A percentile compares a stretch with the other conserved stretches of the same genome.
These are phyloP conservation scores for Thielaviopsis euricoi DNA, from an alignment of 2,329 filamentous ascomycete species.

Conservation along the genomic window DNA sequence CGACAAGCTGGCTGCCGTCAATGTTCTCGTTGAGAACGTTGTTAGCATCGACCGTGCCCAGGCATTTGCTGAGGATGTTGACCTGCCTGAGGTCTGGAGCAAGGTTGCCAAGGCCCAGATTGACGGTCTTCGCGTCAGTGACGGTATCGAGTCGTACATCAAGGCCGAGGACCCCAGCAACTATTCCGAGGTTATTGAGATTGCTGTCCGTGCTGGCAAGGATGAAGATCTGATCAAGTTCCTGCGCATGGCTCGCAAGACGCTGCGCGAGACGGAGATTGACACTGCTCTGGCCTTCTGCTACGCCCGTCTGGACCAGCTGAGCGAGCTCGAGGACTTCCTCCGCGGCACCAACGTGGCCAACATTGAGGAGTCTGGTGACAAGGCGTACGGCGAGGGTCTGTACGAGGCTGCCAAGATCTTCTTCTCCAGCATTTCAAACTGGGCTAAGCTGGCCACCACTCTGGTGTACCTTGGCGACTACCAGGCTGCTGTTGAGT, in stretches of 20 bases:
- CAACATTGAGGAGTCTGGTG: constrained; percentile 88
- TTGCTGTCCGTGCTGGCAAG: constrained; percentile 86
- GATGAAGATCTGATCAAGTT: constrained; percentile 96
- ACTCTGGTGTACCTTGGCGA: constrained; percentile 94
- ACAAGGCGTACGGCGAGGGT: constrained; percentile 93
- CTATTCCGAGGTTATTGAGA: constrained; percentile 91
- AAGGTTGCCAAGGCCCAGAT: constrained; percentile 96
- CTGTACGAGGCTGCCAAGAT: constrained; percentile 96
- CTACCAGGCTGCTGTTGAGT: constrained; percentile 95
- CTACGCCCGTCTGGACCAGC: constrained; percentile 80
- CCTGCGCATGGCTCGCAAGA: constrained; percentile 94
- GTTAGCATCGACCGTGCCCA: constrained; percentile 97
- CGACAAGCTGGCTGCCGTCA: constrained; percentile 71
- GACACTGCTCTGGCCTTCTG: constrained; percentile 90
- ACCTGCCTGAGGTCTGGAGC: constrained; percentile 92
- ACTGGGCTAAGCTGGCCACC: constrained; percentile 97
- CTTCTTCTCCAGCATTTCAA: constrained; percentile 95
- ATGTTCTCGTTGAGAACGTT: constrained; percentile 87
- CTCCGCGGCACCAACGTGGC: constrained; percentile 84
- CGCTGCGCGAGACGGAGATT: constrained; percentile 78
- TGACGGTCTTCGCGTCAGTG: constrained; percentile 80
- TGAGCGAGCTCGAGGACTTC: constrained; percentile 91
- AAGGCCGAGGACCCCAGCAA: constrained; percentile 86
- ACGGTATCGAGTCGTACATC: constrained; percentile 94
- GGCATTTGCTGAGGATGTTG: constrained; percentile 86